Conservation (phyloP, 139 green algal genomes). For the Picochlorum sp. region DNA sequence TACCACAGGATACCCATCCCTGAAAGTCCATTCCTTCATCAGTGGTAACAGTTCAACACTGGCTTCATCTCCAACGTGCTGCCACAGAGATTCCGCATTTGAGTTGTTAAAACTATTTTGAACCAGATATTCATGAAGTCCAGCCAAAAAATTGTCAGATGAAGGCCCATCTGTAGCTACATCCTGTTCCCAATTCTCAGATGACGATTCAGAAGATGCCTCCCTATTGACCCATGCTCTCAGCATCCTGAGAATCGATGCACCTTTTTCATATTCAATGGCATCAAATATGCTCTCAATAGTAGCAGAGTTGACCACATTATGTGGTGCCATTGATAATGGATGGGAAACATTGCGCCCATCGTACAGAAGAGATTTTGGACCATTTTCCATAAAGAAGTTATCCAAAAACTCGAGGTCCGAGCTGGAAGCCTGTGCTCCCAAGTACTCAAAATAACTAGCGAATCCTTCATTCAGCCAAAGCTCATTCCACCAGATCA, state of each 20-base stretch:
- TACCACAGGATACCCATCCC: constrained; percentile 33
- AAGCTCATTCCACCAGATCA: constrained; percentile 73
- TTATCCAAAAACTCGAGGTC: constrained; percentile 21
- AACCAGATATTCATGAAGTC: constrained; percentile 28
- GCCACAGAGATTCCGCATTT: constrained; percentile 27
- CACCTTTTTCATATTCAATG: constrained; percentile 70
- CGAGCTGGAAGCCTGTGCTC: constrained; percentile 25
- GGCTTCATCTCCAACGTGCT: not conserved
- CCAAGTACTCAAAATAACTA: constrained; percentile 68
- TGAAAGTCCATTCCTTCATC: constrained; percentile 35
- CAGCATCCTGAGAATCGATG: constrained; percentile 78
- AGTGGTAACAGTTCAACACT: not conserved
- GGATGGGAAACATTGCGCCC: constrained; percentile 21
- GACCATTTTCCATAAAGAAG: constrained; percentile 20
- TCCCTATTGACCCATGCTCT: constrained; percentile 49
- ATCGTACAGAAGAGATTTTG: constrained; percentile 26
- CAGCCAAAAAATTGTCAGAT: constrained; percentile 28
- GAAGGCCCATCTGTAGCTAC: too few relatives aligned
- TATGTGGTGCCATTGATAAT: not conserved
- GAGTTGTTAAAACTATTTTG: constrained; percentile 12
- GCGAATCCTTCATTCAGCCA: constrained; percentile 91
- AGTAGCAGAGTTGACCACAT: constrained; percentile 14
- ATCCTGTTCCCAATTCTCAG: too few relatives aligned
- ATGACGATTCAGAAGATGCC: too few relatives aligned
- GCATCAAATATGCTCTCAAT: constrained; percentile 52